These are phyloP conservation scores for Arthrobotrys sinensis DNA, from an alignment of 2,329 filamentous ascomycete genomes.

Conservation along the genomic window DNA sequence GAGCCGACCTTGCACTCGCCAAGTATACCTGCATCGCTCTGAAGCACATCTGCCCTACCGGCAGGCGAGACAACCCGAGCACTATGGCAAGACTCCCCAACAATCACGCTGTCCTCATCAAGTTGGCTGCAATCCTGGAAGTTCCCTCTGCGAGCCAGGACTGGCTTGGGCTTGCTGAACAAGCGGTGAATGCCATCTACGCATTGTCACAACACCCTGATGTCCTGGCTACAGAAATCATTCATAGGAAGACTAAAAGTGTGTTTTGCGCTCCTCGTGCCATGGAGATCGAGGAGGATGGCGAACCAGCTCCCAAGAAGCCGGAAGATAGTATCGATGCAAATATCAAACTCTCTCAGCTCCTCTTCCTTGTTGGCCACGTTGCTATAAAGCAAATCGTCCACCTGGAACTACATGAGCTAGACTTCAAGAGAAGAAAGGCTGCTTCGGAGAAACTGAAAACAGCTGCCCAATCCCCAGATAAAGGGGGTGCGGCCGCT, in stretches of 20 bases:
- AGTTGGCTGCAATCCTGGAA: conserved; percentile 86
- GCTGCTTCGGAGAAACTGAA: conserved; percentile 84
- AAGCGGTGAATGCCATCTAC: conserved; percentile 96
- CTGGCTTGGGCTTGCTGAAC: conserved; percentile 94
- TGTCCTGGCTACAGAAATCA: conserved; percentile 89
- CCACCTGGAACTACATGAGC: conserved; percentile 95
- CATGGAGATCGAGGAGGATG: conserved; percentile 67
- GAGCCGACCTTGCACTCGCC: conserved; percentile 86
- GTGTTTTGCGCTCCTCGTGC: conserved; percentile 76
- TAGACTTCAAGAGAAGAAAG: conserved; percentile 97
- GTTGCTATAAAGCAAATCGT: conserved; percentile 99
- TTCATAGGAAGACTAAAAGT: conserved; percentile 85
- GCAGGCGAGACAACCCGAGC: conserved; percentile 71
- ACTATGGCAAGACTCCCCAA: conserved; percentile 84
- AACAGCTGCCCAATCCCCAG: conserved; percentile 66
- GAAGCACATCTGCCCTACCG: conserved; percentile 87
- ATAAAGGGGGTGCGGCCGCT: conserved; percentile 70
- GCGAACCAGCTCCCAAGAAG: conserved; percentile 64
- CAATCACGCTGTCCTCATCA: conserved; percentile 87
- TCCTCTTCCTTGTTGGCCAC: conserved; percentile 95
- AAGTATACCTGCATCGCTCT: conserved; percentile 97
- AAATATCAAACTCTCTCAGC: conserved; percentile 77
- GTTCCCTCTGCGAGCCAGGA: conserved; percentile 91
- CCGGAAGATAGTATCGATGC: conserved; percentile 66
- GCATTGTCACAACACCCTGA: conserved; percentile 94